Evolutionary conservation across 495 filamentous ascomycete species (phyloP), one percentile per base, ranked within the genome.

Genomic region (Lepidopterella palustris): DNA sequence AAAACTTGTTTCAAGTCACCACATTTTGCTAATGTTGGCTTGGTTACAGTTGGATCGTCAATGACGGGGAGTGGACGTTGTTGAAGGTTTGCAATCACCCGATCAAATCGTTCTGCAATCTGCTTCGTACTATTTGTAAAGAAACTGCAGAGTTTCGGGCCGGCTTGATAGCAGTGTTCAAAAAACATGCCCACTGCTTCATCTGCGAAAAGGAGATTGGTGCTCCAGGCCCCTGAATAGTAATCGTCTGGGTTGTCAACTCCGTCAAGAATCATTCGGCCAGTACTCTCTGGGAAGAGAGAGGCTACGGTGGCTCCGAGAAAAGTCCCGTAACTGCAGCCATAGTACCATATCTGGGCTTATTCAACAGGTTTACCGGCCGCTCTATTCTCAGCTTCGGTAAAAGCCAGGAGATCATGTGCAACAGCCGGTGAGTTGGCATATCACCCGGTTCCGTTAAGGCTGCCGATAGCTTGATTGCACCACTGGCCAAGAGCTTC

Each of bases 91-190:
- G n/a, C 9, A 9, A 40, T 9, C 9, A 40, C 9, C 9, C 9
- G 9, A 40, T n/a, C 9, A n/a, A 40, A 40, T 40, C 35, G 9
- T 9, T 40, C 35, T 9, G 9, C 9, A 40, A 40, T 40, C 35
- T 9, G n/a, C 35, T 40, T 40, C 35, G 9, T 40, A n/a, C 9
- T 9, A n/a, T 9, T 9, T 9, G 9, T 9, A n/a, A 9, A 40
- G 35, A 40, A 40, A n/a, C n/a, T 9, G 23, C 59, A 61, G 1
- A 45, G 26, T 3, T 56, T 48, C 4, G 49, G 48, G 0, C 59
- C 53, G 20, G 59, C 59, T 18, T 61, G 31, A 25, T 35, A 52
- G 23, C 59, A 61, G 45, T 57, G 52, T 25, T 56, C 5, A 47
- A 57, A 56, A 25, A 61, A 61, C 24, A 45, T 45, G 6, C n/a